These are phyloP conservation scores for Laguncularia racemosa DNA, from an alignment of 345 rosid species.

Conservation along the genomic window DNA sequence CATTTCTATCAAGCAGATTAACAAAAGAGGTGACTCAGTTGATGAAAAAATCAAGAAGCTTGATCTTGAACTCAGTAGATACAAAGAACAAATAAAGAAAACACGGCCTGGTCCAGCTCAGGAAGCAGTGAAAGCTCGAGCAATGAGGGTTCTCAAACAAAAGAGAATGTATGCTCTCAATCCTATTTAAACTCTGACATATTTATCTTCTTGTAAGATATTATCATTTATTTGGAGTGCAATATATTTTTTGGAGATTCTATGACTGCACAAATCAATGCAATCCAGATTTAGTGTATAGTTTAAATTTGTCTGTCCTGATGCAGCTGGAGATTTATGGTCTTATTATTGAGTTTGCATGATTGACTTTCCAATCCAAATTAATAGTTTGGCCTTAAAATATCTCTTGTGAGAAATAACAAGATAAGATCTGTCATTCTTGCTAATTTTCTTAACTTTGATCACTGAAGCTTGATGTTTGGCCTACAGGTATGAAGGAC, in stretches of 20 bases:
- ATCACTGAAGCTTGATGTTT: neutral
- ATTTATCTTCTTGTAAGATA: no score
- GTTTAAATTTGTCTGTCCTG: no score
- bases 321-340: no score
- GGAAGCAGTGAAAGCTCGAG: constrained; percentile 89
- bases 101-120: constrained; percentile 97
- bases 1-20: constrained; percentile 32
- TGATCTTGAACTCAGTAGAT: constrained; percentile 69
- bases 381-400: no score
- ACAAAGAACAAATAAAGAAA: constrained; percentile 82
- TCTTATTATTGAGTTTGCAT: no score
- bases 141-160: constrained; percentile 91
- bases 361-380: no score
- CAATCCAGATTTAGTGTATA: neutral
- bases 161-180: constrained; percentile 59
- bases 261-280: neutral
- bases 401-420: no score
- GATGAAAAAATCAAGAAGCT: constrained; percentile 84
- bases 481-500: constrained; percentile 82
- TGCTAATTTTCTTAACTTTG: constrained; percentile 4
- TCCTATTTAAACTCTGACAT: neutral
- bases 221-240: no score
- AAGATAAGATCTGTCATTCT: neutral
- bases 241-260: no score
- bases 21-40: constrained; percentile 81